These are phyloP conservation scores for Ilex paraguariensis DNA, from an alignment of 305 asterid species.

Conservation along the genomic window DNA sequence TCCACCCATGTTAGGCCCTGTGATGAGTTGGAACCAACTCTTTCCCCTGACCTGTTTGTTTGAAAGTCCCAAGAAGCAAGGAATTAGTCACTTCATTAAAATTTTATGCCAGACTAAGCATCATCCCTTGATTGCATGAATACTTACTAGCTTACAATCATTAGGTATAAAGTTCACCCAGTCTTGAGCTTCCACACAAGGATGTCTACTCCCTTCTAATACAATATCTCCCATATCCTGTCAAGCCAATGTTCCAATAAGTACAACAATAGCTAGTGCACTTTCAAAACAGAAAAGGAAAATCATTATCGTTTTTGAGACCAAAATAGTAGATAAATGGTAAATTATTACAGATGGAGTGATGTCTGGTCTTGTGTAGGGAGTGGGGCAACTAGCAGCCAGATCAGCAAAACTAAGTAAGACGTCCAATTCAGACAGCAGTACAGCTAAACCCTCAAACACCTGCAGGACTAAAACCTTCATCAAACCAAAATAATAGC, in stretches of 20 bases:
- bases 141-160: slow-evolving; percentile 87
- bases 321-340: slow-evolving; percentile 6
- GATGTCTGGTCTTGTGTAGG: slow-evolving; percentile 80
- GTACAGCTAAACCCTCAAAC: slow-evolving; percentile 69
- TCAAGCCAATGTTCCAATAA: slow-evolving; percentile 17
- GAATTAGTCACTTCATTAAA: slow-evolving; percentile 15
- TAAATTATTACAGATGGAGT: slow-evolving; percentile 60
- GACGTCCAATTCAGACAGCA: slow-evolving; percentile 90
- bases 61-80: slow-evolving; percentile 20
- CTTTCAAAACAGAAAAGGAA: not conserved
- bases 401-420: slow-evolving; percentile 97
- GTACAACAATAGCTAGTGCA: slow-evolving; percentile 1
- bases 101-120: slow-evolving; percentile 8
- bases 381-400: slow-evolving; percentile 82
- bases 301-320: not conserved
- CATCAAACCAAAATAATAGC: slow-evolving; percentile 3
- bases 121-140: slow-evolving; percentile 16
- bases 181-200: slow-evolving; percentile 99
- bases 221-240: slow-evolving; percentile 88
- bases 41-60: slow-evolving; percentile 59
- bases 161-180: slow-evolving; percentile 98
- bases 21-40: slow-evolving; percentile 96
- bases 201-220: slow-evolving; percentile 94
- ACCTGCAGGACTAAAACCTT: slow-evolving; percentile 43
- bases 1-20: slow-evolving; percentile 99